Conservation (phyloP, 345 rosid species). For the Rubroshorea leprosula region DNA sequence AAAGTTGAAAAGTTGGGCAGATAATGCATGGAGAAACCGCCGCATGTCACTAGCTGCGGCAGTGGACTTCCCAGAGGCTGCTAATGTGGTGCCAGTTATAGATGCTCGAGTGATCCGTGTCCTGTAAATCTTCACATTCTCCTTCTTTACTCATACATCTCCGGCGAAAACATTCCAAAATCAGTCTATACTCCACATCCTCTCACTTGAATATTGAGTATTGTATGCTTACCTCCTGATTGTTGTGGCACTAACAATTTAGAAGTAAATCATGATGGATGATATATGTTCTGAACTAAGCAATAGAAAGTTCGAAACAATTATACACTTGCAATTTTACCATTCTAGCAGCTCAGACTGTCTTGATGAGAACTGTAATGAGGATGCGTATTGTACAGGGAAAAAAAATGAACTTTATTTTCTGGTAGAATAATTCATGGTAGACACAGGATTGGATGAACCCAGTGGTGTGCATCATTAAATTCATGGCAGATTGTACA, state of each 20-base stretch:
- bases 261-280: background rate
- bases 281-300: background rate
- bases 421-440: no score
- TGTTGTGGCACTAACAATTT: no score
- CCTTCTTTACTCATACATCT: background rate
- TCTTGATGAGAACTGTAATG: no score
- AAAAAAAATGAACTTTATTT: no score
- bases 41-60: constrained; percentile 61
- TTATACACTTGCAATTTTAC: no score
- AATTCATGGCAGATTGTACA: no score
- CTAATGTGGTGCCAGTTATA: constrained; percentile 40
- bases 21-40: constrained; percentile 61
- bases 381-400: no score
- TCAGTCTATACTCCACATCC: background rate
- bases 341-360: no score
- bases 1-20: constrained; percentile 80
- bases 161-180: background rate
- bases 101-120: constrained; percentile 61
- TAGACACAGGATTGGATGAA: no score
- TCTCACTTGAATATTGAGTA: background rate
- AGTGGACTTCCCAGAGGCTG: constrained; percentile 37
- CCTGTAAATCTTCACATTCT: constrained; percentile 1
- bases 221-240: background rate
- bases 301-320: no score
- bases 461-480: no score